These are phyloP conservation scores for Fusarium hostae DNA, from an alignment of 2,329 filamentous ascomycete species.

Conservation along the genomic window DNA sequence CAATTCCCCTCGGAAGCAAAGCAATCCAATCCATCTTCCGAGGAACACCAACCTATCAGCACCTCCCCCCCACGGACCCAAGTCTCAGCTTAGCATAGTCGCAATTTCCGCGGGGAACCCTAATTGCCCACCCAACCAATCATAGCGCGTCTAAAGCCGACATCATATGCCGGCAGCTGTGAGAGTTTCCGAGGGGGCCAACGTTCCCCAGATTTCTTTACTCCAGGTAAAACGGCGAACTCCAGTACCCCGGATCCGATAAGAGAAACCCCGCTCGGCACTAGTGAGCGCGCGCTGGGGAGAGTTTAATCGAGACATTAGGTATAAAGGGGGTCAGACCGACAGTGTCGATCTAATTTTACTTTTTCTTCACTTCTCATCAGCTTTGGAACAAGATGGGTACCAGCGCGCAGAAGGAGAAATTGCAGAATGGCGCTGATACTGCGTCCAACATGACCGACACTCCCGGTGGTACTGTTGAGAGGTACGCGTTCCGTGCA, in stretches of 20 bases:
- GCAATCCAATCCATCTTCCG: not conserved
- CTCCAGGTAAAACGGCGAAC: not conserved
- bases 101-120: not conserved
- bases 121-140: not conserved
- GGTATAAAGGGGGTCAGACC: slow-evolving; percentile 1
- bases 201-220: not conserved
- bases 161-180: slow-evolving; percentile 9
- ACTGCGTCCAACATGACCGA: slow-evolving; percentile 10
- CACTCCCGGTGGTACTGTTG: not conserved
- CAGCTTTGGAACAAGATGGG: not conserved
- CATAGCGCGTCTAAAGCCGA: not conserved
- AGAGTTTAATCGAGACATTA: not conserved
- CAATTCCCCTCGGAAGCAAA: not conserved
- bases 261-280: not conserved
- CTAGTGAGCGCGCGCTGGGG: not conserved
- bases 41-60: slow-evolving; percentile 14
- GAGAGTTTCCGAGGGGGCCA: not conserved
- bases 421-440: slow-evolving; percentile 10
- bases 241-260: slow-evolving; percentile 14
- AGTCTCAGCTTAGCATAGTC: slow-evolving; percentile 2
- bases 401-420: slow-evolving; percentile 1
- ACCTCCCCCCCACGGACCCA: not conserved
- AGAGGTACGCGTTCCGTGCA: not conserved
- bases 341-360: not conserved
- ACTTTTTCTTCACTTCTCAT: not conserved